phyloP scores from a whole-genome alignment of 768 basidiomycete genomes.

The Paxillus involutus region DNA sequence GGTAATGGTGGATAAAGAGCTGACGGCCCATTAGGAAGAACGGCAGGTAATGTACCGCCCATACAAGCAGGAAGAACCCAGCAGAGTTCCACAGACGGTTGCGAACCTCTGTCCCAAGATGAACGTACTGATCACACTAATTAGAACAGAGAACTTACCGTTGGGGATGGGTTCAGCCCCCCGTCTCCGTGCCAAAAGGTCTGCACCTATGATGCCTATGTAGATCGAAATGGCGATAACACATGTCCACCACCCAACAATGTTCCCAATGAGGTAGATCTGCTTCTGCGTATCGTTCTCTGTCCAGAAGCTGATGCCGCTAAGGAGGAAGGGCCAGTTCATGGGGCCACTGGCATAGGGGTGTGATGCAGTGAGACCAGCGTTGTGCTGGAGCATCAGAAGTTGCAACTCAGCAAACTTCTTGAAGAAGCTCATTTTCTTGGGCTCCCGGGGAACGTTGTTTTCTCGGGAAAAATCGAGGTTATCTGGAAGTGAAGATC shows the following conservation, averaged over 20 bases:
- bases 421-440: conserved; percentile 86
- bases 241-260: conserved; percentile 94
- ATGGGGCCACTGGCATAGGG: conserved; percentile 96
- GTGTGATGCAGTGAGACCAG: conserved; percentile 96
- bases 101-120: conserved; percentile 63
- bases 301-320: conserved; percentile 99
- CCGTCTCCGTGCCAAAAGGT: conserved; percentile 83
- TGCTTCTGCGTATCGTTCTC: conserved; percentile 81
- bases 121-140: background rate
- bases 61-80: conserved; percentile 92
- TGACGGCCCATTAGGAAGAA: conserved; percentile 99
- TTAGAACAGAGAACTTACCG: conserved; percentile 50
- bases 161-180: conserved; percentile 84
- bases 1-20: conserved; percentile 96
- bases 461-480: conserved; percentile 46
- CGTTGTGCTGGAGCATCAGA: conserved; percentile 97
- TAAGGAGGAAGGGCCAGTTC: conserved; percentile 97
- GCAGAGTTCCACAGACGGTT: conserved; percentile 95
- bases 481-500: conserved; percentile 51
- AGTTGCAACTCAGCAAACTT: conserved; percentile 94
- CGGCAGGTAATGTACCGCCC: conserved; percentile 94
- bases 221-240: conserved; percentile 84
- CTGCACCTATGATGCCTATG: conserved; percentile 87
- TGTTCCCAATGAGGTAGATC: conserved; percentile 95
- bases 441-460: conserved; percentile 63